Conservation (phyloP, 768 basidiomycete genomes). For the Xerocomus potaroensis region DNA sequence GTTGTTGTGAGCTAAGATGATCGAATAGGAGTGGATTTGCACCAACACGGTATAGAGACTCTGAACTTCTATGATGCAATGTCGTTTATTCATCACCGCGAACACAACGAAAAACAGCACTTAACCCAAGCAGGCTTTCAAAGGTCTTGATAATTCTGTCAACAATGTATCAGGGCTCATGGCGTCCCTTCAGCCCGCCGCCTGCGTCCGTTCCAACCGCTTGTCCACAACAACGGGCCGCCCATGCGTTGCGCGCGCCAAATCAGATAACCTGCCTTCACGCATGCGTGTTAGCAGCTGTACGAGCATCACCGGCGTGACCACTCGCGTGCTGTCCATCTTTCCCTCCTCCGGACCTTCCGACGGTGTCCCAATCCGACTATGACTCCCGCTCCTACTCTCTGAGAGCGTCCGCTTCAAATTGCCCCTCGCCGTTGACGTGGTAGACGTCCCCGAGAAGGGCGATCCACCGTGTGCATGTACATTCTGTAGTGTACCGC, state of each 20-base stretch:
- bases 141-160: too few relatives aligned
- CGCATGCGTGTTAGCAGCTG: conserved; percentile 62
- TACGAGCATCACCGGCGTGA: conserved; percentile 59
- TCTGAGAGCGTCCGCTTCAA: conserved; percentile 22
- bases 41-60: too few relatives aligned
- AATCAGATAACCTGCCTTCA: conserved; percentile 55
- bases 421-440: conserved; percentile 10
- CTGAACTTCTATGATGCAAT: too few relatives aligned
- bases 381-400: conserved; percentile 23
- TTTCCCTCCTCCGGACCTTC: conserved; percentile 17
- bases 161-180: background rate
- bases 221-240: conserved; percentile 62
- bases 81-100: too few relatives aligned
- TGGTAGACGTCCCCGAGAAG: conserved; percentile 14
- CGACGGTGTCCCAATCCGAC: conserved; percentile 27
- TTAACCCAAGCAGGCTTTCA: too few relatives aligned
- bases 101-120: too few relatives aligned
- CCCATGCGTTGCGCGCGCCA: conserved; percentile 46
- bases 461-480: conserved; percentile 17
- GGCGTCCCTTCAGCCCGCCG: conserved; percentile 36
- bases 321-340: conserved; percentile 22
- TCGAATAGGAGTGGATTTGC: too few relatives aligned
- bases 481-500: conserved; percentile 13
- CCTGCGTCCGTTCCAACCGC: conserved; percentile 68
- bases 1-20: too few relatives aligned